Evolutionary conservation across 2,329 filamentous ascomycete genomes (phyloP), one percentile per base, ranked within the genome.

Genomic region (Triangularia verruculosa): DNA sequence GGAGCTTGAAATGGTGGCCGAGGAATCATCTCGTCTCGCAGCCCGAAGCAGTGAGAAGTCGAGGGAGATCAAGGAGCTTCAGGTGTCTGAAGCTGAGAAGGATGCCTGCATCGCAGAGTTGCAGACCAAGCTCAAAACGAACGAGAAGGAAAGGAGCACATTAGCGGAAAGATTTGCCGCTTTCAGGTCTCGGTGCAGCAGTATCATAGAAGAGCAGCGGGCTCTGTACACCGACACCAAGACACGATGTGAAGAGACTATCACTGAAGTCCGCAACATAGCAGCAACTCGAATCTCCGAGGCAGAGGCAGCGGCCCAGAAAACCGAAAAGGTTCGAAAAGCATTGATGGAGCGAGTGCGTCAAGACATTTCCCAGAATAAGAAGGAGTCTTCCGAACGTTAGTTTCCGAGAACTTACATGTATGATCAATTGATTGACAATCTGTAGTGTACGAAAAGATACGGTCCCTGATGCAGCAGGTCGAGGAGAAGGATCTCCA

Each of bases 201-300:
- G 78, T 56, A 78, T 79, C 1, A 78, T 80, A 8, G 64, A 68
- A 1, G 81, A 84, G 63, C 82, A 84, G 27, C 79, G 83, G 62
- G 69, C 69, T 4, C 72, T 83, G 1, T 82, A 75, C 66, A 69
- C 64, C 3, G 71, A 72, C 43, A 73, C 75, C 8, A 75, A 72
- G 51, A 59, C 72, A 1, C 72, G 72, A 51, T 78, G 75, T 59
- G 64, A 78, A 15, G 65, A 76, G 2, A 69, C 74, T 0, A 73
- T 77, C 11, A 64, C 72, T 1, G 69, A 79, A 25, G 62, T 82
- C 4, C 72, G 71, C 17, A 67, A 72, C 9, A 74, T 79, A 22
- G 72, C 72, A 27, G 60, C 68, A 2, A 65, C 66, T 11, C 71
- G 72, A 2, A 66, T 65, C n/a, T 28, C 27, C 12, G 25, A 67